These are phyloP conservation scores for Acanthamoeba healyi DNA, from an alignment of 208 protist genomes.

Conservation along the genomic window DNA sequence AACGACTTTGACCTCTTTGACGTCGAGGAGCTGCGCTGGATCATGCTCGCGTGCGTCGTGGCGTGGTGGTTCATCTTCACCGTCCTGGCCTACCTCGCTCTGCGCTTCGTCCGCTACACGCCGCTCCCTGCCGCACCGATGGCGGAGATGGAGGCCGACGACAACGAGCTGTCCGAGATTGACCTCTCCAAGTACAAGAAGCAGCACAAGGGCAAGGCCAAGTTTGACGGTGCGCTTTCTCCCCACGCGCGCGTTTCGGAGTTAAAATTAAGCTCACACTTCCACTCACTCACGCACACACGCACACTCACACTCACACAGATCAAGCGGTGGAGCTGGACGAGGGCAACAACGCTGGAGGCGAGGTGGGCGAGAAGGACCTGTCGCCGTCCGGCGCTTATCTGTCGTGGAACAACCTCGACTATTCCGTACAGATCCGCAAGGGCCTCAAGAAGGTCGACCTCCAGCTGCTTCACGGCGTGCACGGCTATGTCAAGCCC, in stretches of 20 bases:
- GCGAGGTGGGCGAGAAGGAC: background rate
- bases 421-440: slow-evolving; percentile 74
- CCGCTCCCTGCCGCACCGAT: background rate
- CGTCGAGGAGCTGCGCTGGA: slow-evolving; percentile 12
- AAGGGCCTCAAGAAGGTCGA: slow-evolving; percentile 72
- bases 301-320: too few species aligned
- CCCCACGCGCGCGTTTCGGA: background rate
- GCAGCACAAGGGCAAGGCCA: background rate
- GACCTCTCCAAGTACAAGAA: slow-evolving; percentile 18
- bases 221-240: too few species aligned
- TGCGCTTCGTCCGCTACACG: background rate
- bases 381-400: background rate
- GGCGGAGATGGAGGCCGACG: background rate
- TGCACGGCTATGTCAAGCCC: slow-evolving; percentile 85
- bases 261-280: background rate
- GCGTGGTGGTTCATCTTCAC: slow-evolving; percentile 69
- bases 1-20: background rate
- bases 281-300: background rate
- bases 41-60: slow-evolving; percentile 22
- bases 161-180: background rate
- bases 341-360: background rate
- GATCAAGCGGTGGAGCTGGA: background rate
- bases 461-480: slow-evolving; percentile 74
- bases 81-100: slow-evolving; percentile 19
- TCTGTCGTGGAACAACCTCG: slow-evolving; percentile 80